phyloP scores from a whole-genome alignment of 768 basidiomycete genomes.

The Lactarius hatsudake region DNA sequence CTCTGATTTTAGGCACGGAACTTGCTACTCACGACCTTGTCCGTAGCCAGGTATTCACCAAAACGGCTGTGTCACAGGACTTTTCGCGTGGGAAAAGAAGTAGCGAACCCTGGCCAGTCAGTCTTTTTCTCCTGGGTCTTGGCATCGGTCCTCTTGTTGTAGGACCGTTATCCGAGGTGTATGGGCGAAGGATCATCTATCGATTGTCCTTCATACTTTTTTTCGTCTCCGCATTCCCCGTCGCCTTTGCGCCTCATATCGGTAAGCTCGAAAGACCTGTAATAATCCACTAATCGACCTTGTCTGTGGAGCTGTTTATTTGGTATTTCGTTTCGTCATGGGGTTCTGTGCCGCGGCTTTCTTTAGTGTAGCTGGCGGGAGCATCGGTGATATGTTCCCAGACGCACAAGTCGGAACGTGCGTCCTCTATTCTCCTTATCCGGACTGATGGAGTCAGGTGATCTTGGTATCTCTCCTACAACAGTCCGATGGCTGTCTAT shows the following conservation, averaged over 20 bases:
- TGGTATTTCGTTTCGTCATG: slow-evolving; percentile 58
- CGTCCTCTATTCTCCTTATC: slow-evolving; percentile 28
- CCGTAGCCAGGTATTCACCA: slow-evolving; percentile 36
- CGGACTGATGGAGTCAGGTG: not conserved
- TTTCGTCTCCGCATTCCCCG: slow-evolving; percentile 63
- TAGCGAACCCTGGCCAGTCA: slow-evolving; percentile 43
- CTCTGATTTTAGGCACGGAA: not conserved
- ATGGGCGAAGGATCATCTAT: slow-evolving; percentile 66
- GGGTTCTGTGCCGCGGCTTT: slow-evolving; percentile 58
- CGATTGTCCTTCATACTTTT: slow-evolving; percentile 56
- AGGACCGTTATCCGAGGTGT: slow-evolving; percentile 47
- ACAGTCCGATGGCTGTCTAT: slow-evolving; percentile 56
- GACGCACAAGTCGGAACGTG: slow-evolving; percentile 59
- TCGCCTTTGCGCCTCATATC: slow-evolving; percentile 68
- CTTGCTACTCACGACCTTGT: too few relatives aligned
- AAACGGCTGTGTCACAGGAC: slow-evolving; percentile 37
- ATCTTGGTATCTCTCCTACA: not conserved
- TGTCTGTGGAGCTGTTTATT: slow-evolving; percentile 47
- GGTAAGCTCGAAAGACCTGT: slow-evolving; percentile 38
- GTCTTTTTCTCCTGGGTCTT: slow-evolving; percentile 38
- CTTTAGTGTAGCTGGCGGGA: slow-evolving; percentile 55
- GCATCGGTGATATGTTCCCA: slow-evolving; percentile 42
- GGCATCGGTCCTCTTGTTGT: slow-evolving; percentile 34
- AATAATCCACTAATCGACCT: too few relatives aligned
- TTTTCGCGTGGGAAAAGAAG: slow-evolving; percentile 40